phyloP scores from a whole-genome alignment of 176 grass and related monocot species.

The Eleusine coracana region DNA sequence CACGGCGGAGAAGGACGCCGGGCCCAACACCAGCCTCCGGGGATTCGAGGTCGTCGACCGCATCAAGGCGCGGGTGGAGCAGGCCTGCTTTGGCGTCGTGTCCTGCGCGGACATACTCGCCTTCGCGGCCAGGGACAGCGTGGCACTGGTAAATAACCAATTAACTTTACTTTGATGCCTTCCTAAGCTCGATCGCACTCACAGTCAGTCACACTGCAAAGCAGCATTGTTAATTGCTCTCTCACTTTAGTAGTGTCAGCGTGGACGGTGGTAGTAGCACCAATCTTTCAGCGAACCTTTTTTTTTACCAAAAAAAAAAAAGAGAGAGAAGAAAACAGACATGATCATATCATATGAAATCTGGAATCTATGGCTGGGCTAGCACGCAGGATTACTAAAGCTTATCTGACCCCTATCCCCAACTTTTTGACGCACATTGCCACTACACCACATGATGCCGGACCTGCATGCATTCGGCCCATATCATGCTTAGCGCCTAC shows the following conservation, averaged over 20 bases:
- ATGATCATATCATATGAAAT: constrained; percentile 37
- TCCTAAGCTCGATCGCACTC: not conserved
- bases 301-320: not conserved
- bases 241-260: constrained; percentile 22
- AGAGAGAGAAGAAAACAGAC: no score
- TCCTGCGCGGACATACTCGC: constrained; percentile 94
- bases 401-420: constrained; percentile 22
- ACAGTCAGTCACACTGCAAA: not conserved
- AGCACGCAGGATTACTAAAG: constrained; percentile 27
- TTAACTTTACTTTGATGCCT: not conserved
- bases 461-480: constrained; percentile 1
- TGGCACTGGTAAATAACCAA: constrained; percentile 51
- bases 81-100: constrained; percentile 68
- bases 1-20: constrained; percentile 85
- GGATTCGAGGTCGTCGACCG: constrained; percentile 79
- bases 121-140: constrained; percentile 84
- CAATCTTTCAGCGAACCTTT: not conserved
- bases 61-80: constrained; percentile 67
- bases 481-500: constrained; percentile 6
- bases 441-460: constrained; percentile 38
- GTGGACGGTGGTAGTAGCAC: not conserved
- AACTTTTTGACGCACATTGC: constrained; percentile 27
- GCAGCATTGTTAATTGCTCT: not conserved
- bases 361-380: constrained; percentile 29
- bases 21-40: constrained; percentile 73